These are phyloP conservation scores for Plasmodium adleri DNA, from an alignment of 169 alveolate species.

Conservation along the genomic window DNA sequence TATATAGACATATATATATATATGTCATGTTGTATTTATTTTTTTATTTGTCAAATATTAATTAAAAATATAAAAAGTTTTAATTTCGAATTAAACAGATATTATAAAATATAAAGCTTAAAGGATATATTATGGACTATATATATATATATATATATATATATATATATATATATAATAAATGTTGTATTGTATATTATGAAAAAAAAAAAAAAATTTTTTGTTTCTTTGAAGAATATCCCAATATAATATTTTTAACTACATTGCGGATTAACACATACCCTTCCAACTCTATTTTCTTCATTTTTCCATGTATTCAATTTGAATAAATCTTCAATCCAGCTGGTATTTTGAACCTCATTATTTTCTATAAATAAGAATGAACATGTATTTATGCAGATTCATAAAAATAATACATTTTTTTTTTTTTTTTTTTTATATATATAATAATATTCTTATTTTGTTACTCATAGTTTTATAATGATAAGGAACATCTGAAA, in stretches of 20 bases:
- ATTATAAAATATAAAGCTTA: too few relatives aligned
- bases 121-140: too few relatives aligned
- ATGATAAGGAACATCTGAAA: slow-evolving; percentile 54
- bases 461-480: slow-evolving; percentile 52
- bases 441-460: background rate
- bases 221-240: background rate
- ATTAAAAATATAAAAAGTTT: too few relatives aligned
- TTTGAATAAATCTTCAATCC: slow-evolving; percentile 66
- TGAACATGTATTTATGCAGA: background rate
- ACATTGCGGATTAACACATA: slow-evolving; percentile 59
- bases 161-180: too few relatives aligned
- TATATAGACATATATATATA: too few relatives aligned
- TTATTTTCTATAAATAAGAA: slow-evolving; percentile 36
- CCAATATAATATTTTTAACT: background rate
- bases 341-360: slow-evolving; percentile 58
- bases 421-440: background rate
- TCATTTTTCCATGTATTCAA: slow-evolving; percentile 69
- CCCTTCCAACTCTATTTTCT: slow-evolving; percentile 54
- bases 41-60: too few relatives aligned
- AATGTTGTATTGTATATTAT: background rate
- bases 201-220: background rate
- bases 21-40: too few relatives aligned
- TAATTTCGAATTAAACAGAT: too few relatives aligned
- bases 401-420: background rate
- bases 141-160: too few relatives aligned